Base-by-base conservation (phyloP, 495 filamentous ascomycete species). In the Penicillium argentinense region DNA sequence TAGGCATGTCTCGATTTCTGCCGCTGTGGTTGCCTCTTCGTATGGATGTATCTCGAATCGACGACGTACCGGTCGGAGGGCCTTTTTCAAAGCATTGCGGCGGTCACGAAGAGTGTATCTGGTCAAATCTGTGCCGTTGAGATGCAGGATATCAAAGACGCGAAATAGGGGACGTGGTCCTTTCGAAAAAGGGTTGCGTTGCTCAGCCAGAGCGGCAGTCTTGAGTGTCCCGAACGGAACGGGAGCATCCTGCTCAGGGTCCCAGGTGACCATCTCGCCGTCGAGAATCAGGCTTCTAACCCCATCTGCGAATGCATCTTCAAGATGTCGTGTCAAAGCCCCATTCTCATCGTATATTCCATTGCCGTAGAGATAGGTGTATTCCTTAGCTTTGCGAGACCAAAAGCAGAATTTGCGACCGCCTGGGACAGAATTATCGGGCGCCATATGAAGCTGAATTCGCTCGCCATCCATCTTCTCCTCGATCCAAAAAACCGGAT, bases 201-300 rank as follows among this genome's bases (percentile, higher is more conserved):
- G 86, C 58, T 88, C 84, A 0, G 83, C 83, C 16, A 96, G 57
- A 0, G 92, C 95, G 7, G 92, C 93, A 7, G 89, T 91, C 64
- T 98, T 98, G 21, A 98, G 74, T 0, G 89, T 95, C 5, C 93
- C 93, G 57, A 98, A 98, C 2, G 85, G 84, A 27, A 96, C 84
- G 29, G 91, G 87, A 40, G 83, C 82, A 65, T 96, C 84, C 39
- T 88, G 71, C 39, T 87, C 83, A n/a, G 89, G 84, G 62, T 97
- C 90, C 95, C 95, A 98, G 7, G 91, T 96, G 42, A 98, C 88
- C 93, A 98, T 98, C 66, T 98, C 93, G 8, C 93, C 93, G 55
- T 98, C 93, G 2, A 98, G 74, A 23, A 98, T 95, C 56, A 97
- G 77, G 58, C 90, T 89, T 33, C 83, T 71, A 7, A 97, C 91